These are phyloP conservation scores for Xylaria curta DNA, from an alignment of 495 filamentous ascomycete species.

Conservation along the genomic window DNA sequence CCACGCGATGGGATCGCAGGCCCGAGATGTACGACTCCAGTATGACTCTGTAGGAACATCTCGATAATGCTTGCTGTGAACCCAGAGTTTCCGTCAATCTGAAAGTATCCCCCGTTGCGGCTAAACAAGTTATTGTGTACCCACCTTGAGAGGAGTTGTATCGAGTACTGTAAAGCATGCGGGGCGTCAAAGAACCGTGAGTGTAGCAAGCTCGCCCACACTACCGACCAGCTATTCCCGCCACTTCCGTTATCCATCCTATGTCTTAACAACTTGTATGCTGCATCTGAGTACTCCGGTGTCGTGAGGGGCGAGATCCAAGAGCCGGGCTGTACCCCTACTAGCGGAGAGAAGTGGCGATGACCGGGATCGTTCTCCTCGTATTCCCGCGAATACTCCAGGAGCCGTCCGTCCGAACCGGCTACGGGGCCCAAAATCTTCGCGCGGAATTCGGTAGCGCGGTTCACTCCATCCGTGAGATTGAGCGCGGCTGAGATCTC, in stretches of 20 bases:
- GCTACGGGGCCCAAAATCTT: neutral
- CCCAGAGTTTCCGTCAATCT: conserved; percentile 45
- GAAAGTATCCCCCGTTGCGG: conserved; percentile 23
- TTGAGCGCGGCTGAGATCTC: neutral
- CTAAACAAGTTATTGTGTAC: conserved; percentile 19
- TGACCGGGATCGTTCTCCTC: conserved; percentile 52
- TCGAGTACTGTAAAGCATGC: conserved; percentile 47
- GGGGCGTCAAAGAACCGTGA: conserved; percentile 50
- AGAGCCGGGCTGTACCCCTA: conserved; percentile 42
- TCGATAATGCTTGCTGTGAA: conserved; percentile 55
- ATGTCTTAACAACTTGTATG: neutral
- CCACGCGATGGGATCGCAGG: conserved; percentile 48
- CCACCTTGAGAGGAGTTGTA: conserved; percentile 34
- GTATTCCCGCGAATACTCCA: conserved; percentile 52
- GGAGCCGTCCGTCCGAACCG: conserved; percentile 40
- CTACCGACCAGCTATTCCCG: conserved; percentile 40
- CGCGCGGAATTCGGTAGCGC: neutral
- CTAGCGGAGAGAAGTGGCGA: conserved; percentile 50
- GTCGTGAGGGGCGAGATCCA: conserved; percentile 34
- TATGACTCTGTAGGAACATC: conserved; percentile 59
- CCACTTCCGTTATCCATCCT: conserved; percentile 36
- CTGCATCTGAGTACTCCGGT: conserved; percentile 15
- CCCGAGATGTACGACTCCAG: conserved; percentile 47
- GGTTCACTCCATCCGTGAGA: neutral
- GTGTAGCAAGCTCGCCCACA: conserved; percentile 43